These are phyloP conservation scores for Westerdykella sp. DNA, from an alignment of 2,329 filamentous ascomycete genomes.

Conservation along the genomic window DNA sequence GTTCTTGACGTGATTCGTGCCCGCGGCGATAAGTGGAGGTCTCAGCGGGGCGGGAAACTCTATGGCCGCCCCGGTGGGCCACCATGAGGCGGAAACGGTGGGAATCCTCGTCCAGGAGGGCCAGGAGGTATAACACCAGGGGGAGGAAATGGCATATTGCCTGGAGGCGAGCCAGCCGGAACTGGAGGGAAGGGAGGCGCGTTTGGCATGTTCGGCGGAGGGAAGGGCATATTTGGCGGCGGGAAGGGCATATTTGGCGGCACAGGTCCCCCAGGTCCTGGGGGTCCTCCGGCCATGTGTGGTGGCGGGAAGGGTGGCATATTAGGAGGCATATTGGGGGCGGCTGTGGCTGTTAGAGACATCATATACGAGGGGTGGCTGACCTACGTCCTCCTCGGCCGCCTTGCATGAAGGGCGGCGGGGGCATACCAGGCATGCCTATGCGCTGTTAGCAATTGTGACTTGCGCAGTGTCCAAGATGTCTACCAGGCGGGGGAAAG, in stretches of 20 bases:
- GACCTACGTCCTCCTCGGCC: slow-evolving; percentile 38
- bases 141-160: slow-evolving; percentile 38
- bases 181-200: slow-evolving; percentile 9
- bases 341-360: slow-evolving; percentile 1
- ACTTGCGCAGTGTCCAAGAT: too few species aligned
- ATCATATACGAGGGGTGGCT: background rate
- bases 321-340: slow-evolving; percentile 25
- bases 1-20: too few species aligned
- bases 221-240: slow-evolving; percentile 29
- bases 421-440: slow-evolving; percentile 23
- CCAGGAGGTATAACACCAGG: slow-evolving; percentile 28
- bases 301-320: slow-evolving; percentile 30
- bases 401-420: slow-evolving; percentile 33
- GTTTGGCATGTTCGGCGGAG: slow-evolving; percentile 10
- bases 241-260: slow-evolving; percentile 9
- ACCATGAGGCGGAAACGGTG: slow-evolving; percentile 9
- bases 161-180: slow-evolving; percentile 28
- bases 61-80: slow-evolving; percentile 16
- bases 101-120: slow-evolving; percentile 11
- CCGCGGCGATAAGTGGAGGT: too few species aligned
- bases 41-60: too few species aligned
- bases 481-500: slow-evolving; percentile 27
- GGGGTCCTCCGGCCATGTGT: slow-evolving; percentile 17
- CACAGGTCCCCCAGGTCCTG: slow-evolving; percentile 17
- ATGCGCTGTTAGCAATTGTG: too few species aligned